Evolutionary conservation across 495 filamentous ascomycete genomes (phyloP), one percentile per base, ranked within the genome.

Genomic region (Neurospora sp.): DNA sequence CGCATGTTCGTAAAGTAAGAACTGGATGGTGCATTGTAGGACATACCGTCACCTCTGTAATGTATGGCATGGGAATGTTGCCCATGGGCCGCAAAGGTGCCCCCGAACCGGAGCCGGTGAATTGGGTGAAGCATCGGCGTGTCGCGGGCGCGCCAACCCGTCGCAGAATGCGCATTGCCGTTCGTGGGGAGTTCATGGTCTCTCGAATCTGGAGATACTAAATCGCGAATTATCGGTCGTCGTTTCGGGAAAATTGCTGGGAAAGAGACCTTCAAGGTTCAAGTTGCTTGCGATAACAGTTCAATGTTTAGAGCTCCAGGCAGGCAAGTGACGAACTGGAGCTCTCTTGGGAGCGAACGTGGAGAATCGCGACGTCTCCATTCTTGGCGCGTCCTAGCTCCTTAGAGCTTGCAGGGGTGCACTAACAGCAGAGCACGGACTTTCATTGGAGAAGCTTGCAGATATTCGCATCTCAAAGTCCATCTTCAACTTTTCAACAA

Each of bases 41-140:
- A 85, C 93, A 77, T 90, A 96, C 93, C 76, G 95, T 89, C 40
- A 91, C 92, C 85, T 93, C 92, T 39, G 91, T 93, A 76, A 93
- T 90, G 76, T 90, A 92, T 5, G 91, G 90, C 75, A 92, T 90
- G 37, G 91, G 90, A 46, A 91, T 90, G 85, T 86, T 87, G 35
- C 83, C 85, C 76, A 81, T 85, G 72, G 89, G 87, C 71, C 74
- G 77, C 38, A 54, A 66, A 66, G 54, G 54, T 66, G 27, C 27
- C 31, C 54, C 54, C 27, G 54, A 66, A 37, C 54, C 54, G 14
- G 46, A 74, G 72, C 74, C 77, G 39, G 73, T 74, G 74, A 79
- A 82, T 31, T 79, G 79, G 39, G 86, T 87, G 75, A 86, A 83
- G 18, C 72, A 62, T 40, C 85, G 82, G 54, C 77, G 77, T 78